Evolutionary conservation across 2,329 filamentous ascomycete genomes (phyloP), one percentile per base, ranked within the genome.

Genomic region (Parastagonospora nodorum): DNA sequence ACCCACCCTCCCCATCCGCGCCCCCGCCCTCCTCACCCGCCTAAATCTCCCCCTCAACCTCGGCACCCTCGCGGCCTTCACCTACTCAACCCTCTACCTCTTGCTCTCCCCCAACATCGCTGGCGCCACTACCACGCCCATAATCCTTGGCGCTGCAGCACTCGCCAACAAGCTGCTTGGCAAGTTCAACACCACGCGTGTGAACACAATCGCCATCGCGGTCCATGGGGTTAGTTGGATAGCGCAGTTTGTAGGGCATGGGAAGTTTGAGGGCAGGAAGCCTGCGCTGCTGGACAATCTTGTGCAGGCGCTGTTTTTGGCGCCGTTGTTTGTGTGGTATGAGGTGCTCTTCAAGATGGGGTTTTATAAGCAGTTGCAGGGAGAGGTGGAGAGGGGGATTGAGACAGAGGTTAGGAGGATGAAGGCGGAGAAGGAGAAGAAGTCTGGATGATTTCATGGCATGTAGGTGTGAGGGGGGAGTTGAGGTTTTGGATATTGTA

Each of bases 321-420:
- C 93, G 1, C 94, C 94, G 27, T 85, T 99, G 67, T 99, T 97
- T 66, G 93, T 97, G 49, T 97, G 94, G 90, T 88, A 97, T 63
- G 92, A 97, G 78, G 75, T 93, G 9, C 79, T 97, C 38, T 97
- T 97, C 78, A 86, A 82, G 69, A 82, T 95, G 48, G 93, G 93
- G 27, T 97, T 97, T 75, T 85, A 93, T 53, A 80, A 78, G 11
- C 61, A 55, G 0, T 74, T 74, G 63, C 89, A 91, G 55, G 55
- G 12, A 42, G 66, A 69, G 43, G 66, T 72, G 3, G 64, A 70
- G 50, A 45, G 11, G 8, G 78, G 64, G 16, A 67, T 66, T 9
- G 77, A 77, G 19, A 81, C 63, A 31, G 74, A 83, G 5, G 76
- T 79, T 10, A 79, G 69, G 10, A 83, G 60, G 46, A 78, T 76